These are phyloP conservation scores for Amoebophrya sp. DNA, from an alignment of 169 alveolate species.

Conservation along the genomic window DNA sequence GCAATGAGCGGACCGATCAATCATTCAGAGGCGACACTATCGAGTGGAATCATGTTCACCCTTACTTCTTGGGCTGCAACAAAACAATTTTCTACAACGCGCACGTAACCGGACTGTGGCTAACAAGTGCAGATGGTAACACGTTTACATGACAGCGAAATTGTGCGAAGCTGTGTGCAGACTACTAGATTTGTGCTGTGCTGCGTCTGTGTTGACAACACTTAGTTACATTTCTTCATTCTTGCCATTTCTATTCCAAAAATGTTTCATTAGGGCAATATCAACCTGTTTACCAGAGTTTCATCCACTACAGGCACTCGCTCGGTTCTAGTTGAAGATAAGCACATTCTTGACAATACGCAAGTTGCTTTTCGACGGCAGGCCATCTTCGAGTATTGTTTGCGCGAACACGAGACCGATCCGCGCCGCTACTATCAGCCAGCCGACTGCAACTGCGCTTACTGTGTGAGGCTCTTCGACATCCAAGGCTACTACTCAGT, in stretches of 20 bases:
- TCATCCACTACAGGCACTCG: no score
- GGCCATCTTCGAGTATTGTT: conserved; percentile 11
- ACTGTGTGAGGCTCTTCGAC: conserved; percentile 29
- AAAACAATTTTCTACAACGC: background rate
- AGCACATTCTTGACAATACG: conserved; percentile 13
- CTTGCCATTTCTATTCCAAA: no score
- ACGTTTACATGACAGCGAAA: no score
- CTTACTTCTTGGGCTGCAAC: conserved; percentile 30
- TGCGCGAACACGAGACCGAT: conserved; percentile 19
- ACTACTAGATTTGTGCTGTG: no score
- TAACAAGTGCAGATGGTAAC: conserved; percentile 11
- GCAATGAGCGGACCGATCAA: background rate
- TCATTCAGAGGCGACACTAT: background rate
- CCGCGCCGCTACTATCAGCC: conserved; percentile 6
- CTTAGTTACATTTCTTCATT: no score
- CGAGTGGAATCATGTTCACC: conserved; percentile 32
- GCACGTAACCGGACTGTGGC: background rate
- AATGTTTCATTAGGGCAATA: no score
- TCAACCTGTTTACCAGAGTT: no score
- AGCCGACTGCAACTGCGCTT: conserved; percentile 35
- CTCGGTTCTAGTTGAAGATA: conserved; percentile 8
- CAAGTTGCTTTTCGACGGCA: background rate
- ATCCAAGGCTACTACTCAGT: conserved; percentile 27
- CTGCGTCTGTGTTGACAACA: no score
- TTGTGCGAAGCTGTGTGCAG: no score